These are phyloP conservation scores for Yamadazyma olivae DNA, from an alignment of 805 yeast genomes.

Conservation along the genomic window DNA sequence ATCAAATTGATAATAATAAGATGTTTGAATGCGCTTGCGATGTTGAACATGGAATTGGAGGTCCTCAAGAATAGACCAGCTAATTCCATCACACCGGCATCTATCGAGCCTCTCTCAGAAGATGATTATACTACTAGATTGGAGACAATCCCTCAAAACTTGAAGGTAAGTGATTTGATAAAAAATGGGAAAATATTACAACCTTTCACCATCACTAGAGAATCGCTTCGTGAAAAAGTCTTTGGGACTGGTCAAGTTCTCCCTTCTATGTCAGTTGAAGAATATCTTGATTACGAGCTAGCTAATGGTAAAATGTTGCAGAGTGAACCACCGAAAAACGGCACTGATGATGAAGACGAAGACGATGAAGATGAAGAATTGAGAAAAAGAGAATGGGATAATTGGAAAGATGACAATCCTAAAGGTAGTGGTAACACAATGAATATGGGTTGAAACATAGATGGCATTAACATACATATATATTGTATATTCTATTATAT, in stretches of 20 bases:
- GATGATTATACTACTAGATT: conserved; percentile 63
- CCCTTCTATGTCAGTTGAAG: conserved; percentile 95
- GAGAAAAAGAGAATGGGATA: conserved; percentile 88
- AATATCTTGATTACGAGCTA: conserved; percentile 80
- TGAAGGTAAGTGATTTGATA: conserved; percentile 40
- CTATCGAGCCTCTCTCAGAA: background rate
- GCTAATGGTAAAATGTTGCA: conserved; percentile 76
- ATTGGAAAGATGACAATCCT: conserved; percentile 80
- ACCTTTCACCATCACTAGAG: conserved; percentile 77
- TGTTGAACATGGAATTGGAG: conserved; percentile 61
- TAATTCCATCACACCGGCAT: conserved; percentile 2
- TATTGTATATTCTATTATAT: background rate
- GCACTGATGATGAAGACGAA: conserved; percentile 37
- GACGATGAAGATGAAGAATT: conserved; percentile 63
- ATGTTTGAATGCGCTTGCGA: conserved; percentile 56
- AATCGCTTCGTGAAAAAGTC: conserved; percentile 60
- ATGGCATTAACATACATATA: background rate
- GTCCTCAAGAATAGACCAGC: conserved; percentile 49
- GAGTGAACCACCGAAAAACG: conserved; percentile 38
- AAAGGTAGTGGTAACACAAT: conserved; percentile 87
- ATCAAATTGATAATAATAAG: conserved; percentile 50
- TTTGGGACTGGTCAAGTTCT: conserved; percentile 88
- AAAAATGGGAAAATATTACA: conserved; percentile 74
- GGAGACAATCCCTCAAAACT: conserved; percentile 43
- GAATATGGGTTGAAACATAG: conserved; percentile 29